A percentile compares a stretch with the other conserved stretches of the same genome.
Evolutionary conservation across 2,329 filamentous ascomycete species (phyloP).

Genomic region (Grosmannia huntii): DNA sequence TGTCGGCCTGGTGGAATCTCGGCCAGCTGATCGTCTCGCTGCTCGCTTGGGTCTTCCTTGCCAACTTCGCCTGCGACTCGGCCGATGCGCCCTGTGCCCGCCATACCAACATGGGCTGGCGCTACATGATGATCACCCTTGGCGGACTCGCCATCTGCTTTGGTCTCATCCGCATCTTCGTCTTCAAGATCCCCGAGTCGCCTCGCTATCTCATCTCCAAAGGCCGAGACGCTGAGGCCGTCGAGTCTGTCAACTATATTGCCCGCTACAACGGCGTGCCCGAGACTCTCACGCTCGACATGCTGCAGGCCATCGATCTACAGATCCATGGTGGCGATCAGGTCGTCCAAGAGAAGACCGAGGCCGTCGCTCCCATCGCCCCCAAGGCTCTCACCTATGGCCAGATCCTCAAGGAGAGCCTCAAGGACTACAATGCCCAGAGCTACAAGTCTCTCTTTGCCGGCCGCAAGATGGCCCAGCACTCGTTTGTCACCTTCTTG

Average conservation of each 20-base stretch:
- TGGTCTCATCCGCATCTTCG: slow-evolving; percentile 9
- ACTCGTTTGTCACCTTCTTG: slow-evolving; percentile 24
- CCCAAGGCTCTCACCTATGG: neutral
- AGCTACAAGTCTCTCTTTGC: slow-evolving; percentile 22
- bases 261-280: slow-evolving; percentile 20
- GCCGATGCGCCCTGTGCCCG: slow-evolving; percentile 2
- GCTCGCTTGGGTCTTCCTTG: slow-evolving; percentile 24
- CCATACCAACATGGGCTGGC: slow-evolving; percentile 11
- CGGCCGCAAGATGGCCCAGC: slow-evolving; percentile 19
- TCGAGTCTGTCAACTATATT: slow-evolving; percentile 14
- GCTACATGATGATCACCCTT: slow-evolving; percentile 10
- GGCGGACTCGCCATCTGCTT: slow-evolving; percentile 8
- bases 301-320: slow-evolving; percentile 19
- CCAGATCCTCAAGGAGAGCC: slow-evolving; percentile 13
- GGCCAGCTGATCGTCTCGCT: slow-evolving; percentile 34
- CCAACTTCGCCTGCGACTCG: slow-evolving; percentile 17
- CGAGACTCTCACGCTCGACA: slow-evolving; percentile 23
- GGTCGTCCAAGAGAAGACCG: neutral
- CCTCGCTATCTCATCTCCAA: slow-evolving; percentile 30
- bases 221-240: slow-evolving; percentile 17
- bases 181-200: slow-evolving; percentile 25
- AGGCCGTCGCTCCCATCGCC: neutral
- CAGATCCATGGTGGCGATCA: neutral
- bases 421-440: slow-evolving; percentile 15
- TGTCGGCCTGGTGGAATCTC: slow-evolving; percentile 23